phyloP scores from a whole-genome alignment of 179 eudicot species.

The Pouteria campechiana region DNA sequence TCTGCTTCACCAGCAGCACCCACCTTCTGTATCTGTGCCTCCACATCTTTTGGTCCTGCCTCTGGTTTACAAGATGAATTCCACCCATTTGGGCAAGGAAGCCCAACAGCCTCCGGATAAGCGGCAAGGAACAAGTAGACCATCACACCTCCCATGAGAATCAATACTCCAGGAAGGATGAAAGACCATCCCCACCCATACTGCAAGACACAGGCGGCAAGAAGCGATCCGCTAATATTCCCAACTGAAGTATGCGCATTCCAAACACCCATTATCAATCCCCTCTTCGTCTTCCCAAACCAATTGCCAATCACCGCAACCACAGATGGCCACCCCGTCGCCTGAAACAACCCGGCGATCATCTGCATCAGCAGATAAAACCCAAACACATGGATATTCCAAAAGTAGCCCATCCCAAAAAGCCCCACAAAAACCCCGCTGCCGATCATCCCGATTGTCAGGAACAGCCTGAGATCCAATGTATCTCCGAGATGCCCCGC shows the following conservation, averaged over 20 bases:
- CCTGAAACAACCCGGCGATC: conserved; percentile 88
- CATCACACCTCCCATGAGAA: conserved; percentile 53
- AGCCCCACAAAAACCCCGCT: conserved; percentile 85
- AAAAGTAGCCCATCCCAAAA: conserved; percentile 80
- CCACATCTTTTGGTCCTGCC: conserved; percentile 29
- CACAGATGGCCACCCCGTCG: conserved; percentile 98
- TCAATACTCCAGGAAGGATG: conserved; percentile 65
- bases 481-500: conserved; percentile 91
- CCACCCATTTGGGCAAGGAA: conserved; percentile 40
- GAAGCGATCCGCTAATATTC: conserved; percentile 74
- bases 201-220: conserved; percentile 80
- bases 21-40: conserved; percentile 27
- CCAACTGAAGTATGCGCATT: conserved; percentile 97
- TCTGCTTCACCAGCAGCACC: not conserved
- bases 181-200: conserved; percentile 99
- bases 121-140: conserved; percentile 77
- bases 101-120: conserved; percentile 91
- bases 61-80: conserved; percentile 10
- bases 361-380: conserved; percentile 76
- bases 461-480: conserved; percentile 64
- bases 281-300: conserved; percentile 92
- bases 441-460: conserved; percentile 83
- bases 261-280: conserved; percentile 95
- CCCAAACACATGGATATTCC: conserved; percentile 65
- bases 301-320: conserved; percentile 95